Percentiles rank a stretch among this genome's conserved stretches.
Conservation (phyloP, 129 eudicot genomes). For the Tagetes patula region DNA sequence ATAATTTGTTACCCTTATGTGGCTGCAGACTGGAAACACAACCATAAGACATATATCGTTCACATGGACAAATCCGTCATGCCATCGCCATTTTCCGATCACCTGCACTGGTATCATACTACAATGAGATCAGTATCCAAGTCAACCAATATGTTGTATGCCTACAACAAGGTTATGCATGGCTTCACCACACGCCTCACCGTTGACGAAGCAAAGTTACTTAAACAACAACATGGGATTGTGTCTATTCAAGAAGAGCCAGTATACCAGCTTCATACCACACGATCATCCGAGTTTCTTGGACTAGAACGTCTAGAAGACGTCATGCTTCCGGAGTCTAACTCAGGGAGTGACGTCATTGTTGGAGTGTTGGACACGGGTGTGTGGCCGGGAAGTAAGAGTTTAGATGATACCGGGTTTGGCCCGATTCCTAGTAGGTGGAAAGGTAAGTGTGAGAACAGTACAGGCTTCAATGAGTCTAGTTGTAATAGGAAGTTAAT, state of each 20-base stretch:
- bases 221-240: conserved; percentile 47
- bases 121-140: conserved; percentile 47
- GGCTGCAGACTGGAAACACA: conserved; percentile 24
- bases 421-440: conserved; percentile 63
- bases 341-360: conserved; percentile 45
- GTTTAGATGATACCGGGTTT: conserved; percentile 51
- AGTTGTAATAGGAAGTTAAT: conserved; percentile 68
- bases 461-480: conserved; percentile 42
- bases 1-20: conserved; percentile 20
- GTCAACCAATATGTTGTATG: conserved; percentile 52
- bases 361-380: conserved; percentile 81
- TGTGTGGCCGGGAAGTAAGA: conserved; percentile 67
- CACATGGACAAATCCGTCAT: conserved; percentile 72
- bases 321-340: conserved; percentile 28
- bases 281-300: conserved; percentile 74
- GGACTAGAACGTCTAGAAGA: conserved; percentile 42
- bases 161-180: conserved; percentile 61
- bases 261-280: conserved; percentile 61
- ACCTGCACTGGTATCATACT: conserved; percentile 57
- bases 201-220: conserved; percentile 47
- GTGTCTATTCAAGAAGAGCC: conserved; percentile 56
- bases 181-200: conserved; percentile 70
- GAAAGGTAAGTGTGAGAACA: conserved; percentile 65
- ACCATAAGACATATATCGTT: conserved; percentile 55
- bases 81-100: conserved; percentile 54